phyloP scores from a whole-genome alignment of 257 asterid species.

The Solanum virginianum region DNA sequence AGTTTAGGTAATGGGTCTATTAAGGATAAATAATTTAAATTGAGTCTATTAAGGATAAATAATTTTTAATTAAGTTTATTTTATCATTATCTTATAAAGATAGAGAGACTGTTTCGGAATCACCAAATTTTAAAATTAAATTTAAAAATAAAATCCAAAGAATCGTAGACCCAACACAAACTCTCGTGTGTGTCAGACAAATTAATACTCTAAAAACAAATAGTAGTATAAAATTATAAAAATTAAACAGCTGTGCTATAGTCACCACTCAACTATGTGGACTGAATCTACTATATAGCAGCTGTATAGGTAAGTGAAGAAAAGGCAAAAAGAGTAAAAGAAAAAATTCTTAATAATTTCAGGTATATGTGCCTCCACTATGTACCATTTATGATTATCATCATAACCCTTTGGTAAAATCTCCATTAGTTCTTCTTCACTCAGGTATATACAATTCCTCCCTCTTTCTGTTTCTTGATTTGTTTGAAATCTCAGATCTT shows the following conservation, averaged over 20 bases:
- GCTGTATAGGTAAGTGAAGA: too few relatives aligned
- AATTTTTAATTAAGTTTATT: background rate
- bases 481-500: background rate
- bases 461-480: background rate
- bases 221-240: background rate
- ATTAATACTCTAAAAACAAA: too few relatives aligned
- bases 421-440: background rate
- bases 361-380: background rate
- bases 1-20: too few relatives aligned
- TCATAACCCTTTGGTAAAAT: background rate
- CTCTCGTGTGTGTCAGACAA: background rate
- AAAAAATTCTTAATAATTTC: background rate
- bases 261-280: background rate
- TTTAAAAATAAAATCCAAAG: background rate
- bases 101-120: too few relatives aligned
- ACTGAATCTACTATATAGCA: background rate
- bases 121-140: too few relatives aligned
- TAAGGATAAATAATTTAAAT: too few relatives aligned
- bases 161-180: background rate
- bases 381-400: background rate
- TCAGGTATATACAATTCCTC: background rate
- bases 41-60: too few relatives aligned
- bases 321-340: background rate
- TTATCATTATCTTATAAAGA: too few relatives aligned
- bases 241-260: background rate